Conservation (phyloP, 2,329 filamentous ascomycete species). For the Cladophialophora bantiana region DNA sequence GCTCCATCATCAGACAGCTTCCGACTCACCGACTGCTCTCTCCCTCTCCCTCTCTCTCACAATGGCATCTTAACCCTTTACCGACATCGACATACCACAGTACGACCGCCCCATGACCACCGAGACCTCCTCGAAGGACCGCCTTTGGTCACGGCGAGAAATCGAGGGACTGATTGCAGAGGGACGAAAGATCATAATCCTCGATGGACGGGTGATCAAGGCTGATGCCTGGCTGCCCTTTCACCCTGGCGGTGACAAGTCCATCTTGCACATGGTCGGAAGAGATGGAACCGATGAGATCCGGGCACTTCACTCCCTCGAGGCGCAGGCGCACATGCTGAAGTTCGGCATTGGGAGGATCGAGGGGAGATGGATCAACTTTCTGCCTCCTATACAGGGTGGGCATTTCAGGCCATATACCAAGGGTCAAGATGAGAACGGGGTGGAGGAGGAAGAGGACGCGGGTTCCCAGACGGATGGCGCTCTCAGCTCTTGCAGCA, state of each 20-base stretch:
- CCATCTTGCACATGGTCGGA: slow-evolving; percentile 92
- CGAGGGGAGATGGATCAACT: slow-evolving; percentile 84
- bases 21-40: slow-evolving; percentile 1
- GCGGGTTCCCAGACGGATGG: slow-evolving; percentile 34
- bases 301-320: slow-evolving; percentile 80
- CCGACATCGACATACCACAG: background rate
- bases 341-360: slow-evolving; percentile 84
- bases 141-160: slow-evolving; percentile 65
- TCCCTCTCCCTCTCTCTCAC: background rate
- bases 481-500: slow-evolving; percentile 36
- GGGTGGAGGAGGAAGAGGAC: slow-evolving; percentile 49
- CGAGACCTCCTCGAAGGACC: slow-evolving; percentile 50
- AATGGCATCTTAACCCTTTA: background rate
- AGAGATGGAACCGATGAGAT: slow-evolving; percentile 95
- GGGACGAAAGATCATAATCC: slow-evolving; percentile 79
- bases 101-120: slow-evolving; percentile 21
- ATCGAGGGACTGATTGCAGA: slow-evolving; percentile 85
- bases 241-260: slow-evolving; percentile 90
- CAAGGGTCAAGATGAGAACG: slow-evolving; percentile 47
- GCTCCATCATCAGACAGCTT: background rate
- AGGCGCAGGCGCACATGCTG: slow-evolving; percentile 77
- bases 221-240: slow-evolving; percentile 87
- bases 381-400: slow-evolving; percentile 89
- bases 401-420: slow-evolving; percentile 67
- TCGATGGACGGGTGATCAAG: slow-evolving; percentile 82